Evolutionary conservation across 2,329 filamentous ascomycete species (phyloP), one percentile per base, ranked within the genome.

Genomic region (Venturiaceae sp.): DNA sequence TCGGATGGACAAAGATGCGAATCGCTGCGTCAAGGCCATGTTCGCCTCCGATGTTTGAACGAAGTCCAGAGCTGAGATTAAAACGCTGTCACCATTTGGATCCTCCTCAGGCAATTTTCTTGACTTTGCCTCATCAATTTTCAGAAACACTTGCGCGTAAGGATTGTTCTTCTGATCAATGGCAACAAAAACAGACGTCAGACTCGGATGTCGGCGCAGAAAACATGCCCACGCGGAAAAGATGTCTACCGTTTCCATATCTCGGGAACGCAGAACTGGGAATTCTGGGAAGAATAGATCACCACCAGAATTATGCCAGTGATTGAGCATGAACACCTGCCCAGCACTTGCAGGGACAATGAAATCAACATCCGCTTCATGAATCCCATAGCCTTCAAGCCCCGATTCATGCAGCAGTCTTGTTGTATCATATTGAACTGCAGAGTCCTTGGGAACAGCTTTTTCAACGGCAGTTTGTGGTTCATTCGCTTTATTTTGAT

Each of bases 281-380:
- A 96, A 96, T 0, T 77, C 80, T 0, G 90, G 83, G 66, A 86
- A 90, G 71, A 95, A 95, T 0, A 89, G 75, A 0, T 71, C 68
- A 0, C 89, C 87, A 1, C 74, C 66, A 0, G 85, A 83, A 46
- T 83, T 84, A 61, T 87, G 80, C 88, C 90, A 95, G 46, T 83
- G 79, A 16, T 83, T 84, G 28, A 96, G 75, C 84, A 94, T 90
- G 69, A 94, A 92, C 0, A 83, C 73, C 68, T 96, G 91, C 65
- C 90, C 88, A 2, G 90, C 80, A 3, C 88, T 83, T 2, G 85
- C 84, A 1, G 90, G 90, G 1, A 92, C 69, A 0, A 87, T 63
- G 0, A 66, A 66, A 60, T 87, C 80, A 13, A 88, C 71, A 3
- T 80, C 68, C 0, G 74, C 63, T 1, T 65, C 21, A 74, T 73